Conservation (phyloP, 1,139 yeast genomes). For the Geotrichum klebahnii region DNA sequence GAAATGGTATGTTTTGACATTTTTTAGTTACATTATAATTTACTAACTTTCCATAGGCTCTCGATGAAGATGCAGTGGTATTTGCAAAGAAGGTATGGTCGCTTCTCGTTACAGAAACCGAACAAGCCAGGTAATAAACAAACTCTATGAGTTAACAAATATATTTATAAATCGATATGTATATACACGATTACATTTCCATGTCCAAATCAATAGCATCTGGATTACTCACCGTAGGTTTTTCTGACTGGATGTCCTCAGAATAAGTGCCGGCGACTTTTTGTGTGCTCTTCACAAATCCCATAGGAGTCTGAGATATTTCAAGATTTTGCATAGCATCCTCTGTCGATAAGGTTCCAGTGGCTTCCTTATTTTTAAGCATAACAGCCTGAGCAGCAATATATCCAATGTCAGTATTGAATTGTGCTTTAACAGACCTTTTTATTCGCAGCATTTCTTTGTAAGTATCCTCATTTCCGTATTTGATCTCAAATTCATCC, state of each 20-base stretch:
- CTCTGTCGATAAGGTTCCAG: slow-evolving; percentile 14
- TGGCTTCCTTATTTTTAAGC: slow-evolving; percentile 21
- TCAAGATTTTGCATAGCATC: slow-evolving; percentile 23
- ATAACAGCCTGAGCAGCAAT: slow-evolving; percentile 33
- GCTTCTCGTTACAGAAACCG: slow-evolving; percentile 31
- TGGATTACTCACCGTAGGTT: slow-evolving; percentile 44
- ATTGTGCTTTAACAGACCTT: slow-evolving; percentile 48
- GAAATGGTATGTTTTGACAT: too few relatives aligned
- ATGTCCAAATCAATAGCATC: slow-evolving; percentile 66
- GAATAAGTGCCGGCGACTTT: slow-evolving; percentile 16
- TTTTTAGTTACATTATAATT: too few relatives aligned
- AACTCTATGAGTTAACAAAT: background rate
- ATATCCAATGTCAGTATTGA: slow-evolving; percentile 40
- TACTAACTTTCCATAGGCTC: too few relatives aligned
- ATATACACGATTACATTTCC: slow-evolving; percentile 39
- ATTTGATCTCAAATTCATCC: slow-evolving; percentile 66
- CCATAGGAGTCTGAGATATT: slow-evolving; percentile 43
- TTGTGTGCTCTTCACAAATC: slow-evolving; percentile 48
- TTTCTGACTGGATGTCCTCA: slow-evolving; percentile 19
- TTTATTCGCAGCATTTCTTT: slow-evolving; percentile 70
- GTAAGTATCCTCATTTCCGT: slow-evolving; percentile 68
- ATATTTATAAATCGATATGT: background rate
- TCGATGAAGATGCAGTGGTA: slow-evolving; percentile 39
- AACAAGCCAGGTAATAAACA: slow-evolving; percentile 16
- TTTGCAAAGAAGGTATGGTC: slow-evolving; percentile 35